phyloP scores from a whole-genome alignment of 148 eudicot species.

The Camellia sinensis region DNA sequence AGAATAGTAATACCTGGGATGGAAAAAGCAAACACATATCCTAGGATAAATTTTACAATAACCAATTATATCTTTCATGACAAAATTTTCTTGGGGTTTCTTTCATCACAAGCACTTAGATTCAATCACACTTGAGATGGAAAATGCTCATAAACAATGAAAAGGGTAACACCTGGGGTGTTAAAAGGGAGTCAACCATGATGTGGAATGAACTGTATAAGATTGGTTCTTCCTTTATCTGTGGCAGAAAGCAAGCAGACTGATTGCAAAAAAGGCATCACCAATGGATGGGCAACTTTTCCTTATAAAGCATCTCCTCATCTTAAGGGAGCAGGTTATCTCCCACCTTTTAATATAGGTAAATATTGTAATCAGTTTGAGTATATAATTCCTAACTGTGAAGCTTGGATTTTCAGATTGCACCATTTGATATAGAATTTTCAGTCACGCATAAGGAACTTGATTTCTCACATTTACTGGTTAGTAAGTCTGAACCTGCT shows the following conservation, averaged over 20 bases:
- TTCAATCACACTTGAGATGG: too few relatives aligned
- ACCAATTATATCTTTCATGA: too few relatives aligned
- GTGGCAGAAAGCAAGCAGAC: slow-evolving; percentile 90
- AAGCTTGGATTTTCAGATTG: slow-evolving; percentile 68
- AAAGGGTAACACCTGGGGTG: too few relatives aligned
- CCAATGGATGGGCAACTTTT: slow-evolving; percentile 92
- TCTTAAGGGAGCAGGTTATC: slow-evolving; percentile 86
- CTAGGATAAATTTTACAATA: too few relatives aligned
- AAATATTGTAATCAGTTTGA: slow-evolving; percentile 6
- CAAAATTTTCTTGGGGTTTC: too few relatives aligned
- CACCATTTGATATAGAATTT: slow-evolving; percentile 96
- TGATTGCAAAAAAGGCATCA: slow-evolving; percentile 71
- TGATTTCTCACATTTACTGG: slow-evolving; percentile 98
- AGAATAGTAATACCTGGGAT: too few relatives aligned
- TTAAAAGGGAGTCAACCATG: background rate
- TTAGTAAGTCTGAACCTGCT: slow-evolving; percentile 34
- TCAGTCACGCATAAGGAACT: slow-evolving; percentile 97
- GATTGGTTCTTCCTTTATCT: slow-evolving; percentile 6
- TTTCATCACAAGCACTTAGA: too few relatives aligned
- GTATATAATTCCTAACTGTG: slow-evolving; percentile 23
- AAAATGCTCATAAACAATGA: too few relatives aligned
- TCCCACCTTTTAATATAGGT: slow-evolving; percentile 10
- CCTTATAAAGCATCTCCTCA: slow-evolving; percentile 90
- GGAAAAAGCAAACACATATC: too few relatives aligned
- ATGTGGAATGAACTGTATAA: background rate